Evolutionary conservation across 2,329 filamentous ascomycete genomes (phyloP).

Genomic region (Alternaria sp.): DNA sequence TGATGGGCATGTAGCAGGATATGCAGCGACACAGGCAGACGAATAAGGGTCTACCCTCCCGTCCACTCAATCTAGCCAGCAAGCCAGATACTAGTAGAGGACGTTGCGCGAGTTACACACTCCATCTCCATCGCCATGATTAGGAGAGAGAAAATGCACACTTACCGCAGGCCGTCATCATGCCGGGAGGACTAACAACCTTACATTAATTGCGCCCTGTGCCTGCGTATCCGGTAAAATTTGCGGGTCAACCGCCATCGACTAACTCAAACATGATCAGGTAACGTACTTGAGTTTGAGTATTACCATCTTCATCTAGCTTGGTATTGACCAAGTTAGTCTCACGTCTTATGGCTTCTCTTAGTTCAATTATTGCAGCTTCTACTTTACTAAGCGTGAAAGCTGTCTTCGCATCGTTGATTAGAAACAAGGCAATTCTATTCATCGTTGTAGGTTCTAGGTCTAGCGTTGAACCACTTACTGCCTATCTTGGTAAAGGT

Average conservation of each 20-base stretch:
- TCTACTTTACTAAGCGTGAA: neutral
- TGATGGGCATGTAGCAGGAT: neutral
- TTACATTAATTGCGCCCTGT: constrained; percentile 4
- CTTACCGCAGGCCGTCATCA: neutral
- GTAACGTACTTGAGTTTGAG: neutral
- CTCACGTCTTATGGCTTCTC: neutral
- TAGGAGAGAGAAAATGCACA: neutral
- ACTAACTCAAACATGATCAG: neutral
- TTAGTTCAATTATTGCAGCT: neutral
- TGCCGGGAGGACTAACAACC: neutral
- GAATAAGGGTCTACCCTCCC: neutral
- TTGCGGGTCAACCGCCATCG: neutral
- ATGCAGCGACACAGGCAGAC: neutral
- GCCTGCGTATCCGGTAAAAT: constrained; percentile 16
- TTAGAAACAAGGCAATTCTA: constrained; percentile 45
- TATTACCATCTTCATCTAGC: too few species aligned
- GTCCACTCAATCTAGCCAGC: neutral
- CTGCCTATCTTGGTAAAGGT: constrained; percentile 46
- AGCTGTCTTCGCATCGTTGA: neutral
- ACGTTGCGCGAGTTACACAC: neutral
- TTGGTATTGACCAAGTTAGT: too few species aligned
- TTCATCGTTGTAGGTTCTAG: constrained; percentile 65
- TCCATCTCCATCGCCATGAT: neutral
- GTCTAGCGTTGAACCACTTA: constrained; percentile 29
- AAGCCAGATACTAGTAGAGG: neutral